Evolutionary conservation across 345 rosid species (phyloP).

Genomic region (Trapa incisa): DNA sequence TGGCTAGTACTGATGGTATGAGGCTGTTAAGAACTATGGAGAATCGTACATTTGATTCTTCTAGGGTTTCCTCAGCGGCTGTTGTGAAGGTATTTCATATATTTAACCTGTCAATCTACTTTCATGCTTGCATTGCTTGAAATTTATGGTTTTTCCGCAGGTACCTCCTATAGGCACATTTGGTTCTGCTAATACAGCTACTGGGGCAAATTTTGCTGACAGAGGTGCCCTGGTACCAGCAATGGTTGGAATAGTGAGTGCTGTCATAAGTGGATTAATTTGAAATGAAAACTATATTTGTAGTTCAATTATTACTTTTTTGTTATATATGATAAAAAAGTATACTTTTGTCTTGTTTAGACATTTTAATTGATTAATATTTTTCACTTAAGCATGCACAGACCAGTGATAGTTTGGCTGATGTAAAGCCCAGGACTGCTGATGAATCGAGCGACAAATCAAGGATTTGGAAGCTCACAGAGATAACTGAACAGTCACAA

Average conservation of each 20-base stretch:
- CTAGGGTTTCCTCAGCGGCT: slow-evolving; percentile 56
- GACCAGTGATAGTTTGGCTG: slow-evolving; percentile 40
- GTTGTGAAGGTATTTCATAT: slow-evolving; percentile 40
- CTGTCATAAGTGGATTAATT: slow-evolving; percentile 5
- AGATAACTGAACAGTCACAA: slow-evolving; percentile 63
- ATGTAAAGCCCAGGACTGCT: slow-evolving; percentile 55
- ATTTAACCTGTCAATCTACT: background rate
- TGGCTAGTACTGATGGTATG: slow-evolving; percentile 68
- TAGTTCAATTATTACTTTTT: background rate
- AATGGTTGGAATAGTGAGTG: slow-evolving; percentile 50
- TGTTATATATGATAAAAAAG: background rate
- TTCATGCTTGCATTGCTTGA: slow-evolving; percentile 1
- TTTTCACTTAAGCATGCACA: slow-evolving; percentile 19
- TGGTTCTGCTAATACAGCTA: slow-evolving; percentile 35
- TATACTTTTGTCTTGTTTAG: background rate
- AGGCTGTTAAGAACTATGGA: slow-evolving; percentile 55
- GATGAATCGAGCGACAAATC: slow-evolving; percentile 50
- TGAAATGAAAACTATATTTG: background rate
- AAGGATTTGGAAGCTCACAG: slow-evolving; percentile 55
- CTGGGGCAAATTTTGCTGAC: slow-evolving; percentile 41
- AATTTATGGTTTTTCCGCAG: slow-evolving; percentile 22
- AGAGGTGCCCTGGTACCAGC: slow-evolving; percentile 40
- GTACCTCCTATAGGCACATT: slow-evolving; percentile 31
- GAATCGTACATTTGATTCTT: slow-evolving; percentile 66
- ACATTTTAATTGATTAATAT: slow-evolving; percentile 2